Evolutionary conservation across 768 basidiomycete species (phyloP), one percentile per base, ranked within the genome.

Genomic region (Boletus coccyginus): DNA sequence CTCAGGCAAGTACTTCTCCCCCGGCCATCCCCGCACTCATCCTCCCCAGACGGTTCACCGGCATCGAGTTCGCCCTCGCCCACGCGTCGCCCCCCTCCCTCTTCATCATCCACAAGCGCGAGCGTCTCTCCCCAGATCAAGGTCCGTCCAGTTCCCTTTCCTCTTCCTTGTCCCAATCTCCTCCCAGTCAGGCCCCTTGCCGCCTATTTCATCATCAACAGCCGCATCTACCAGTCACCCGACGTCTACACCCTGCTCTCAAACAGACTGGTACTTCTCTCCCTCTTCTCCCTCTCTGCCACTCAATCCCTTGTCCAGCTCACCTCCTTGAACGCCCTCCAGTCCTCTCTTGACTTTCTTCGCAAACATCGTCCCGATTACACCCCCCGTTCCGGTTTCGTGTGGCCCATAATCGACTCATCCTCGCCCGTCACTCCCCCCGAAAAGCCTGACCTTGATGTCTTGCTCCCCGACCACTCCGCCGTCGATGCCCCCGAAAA

Each of bases 81-180:
- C 88, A 92, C 65, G 80, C 89, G 2, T 77, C 86, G 51, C 86
- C 92, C 10, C 94, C 94, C 1, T 79, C 85, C 33, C 77, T 94
- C 54, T 96, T 94, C 71, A 80, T 96, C 60, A 89, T 96, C 41
- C 93, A 95, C 69, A 95, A 94, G 71, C 83, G 91, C 57, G 88
- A 94, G 58, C 80, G 94, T 36, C 61, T 90, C 50, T 92, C 90
- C 7, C 90, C 90, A 3, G 86, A 90, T 24, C 85, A 93, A 81
- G 88, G 93, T 92, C 49, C 58, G 81, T 66, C 42, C 50, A 29
- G 19, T 32, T 36, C 42, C 46, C 35, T 42, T 24, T 24, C 50
- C 40, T 29, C 44, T 5, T 24, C 51, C 39, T 9, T 24, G 11
- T 27, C 36, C 11, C 1, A 60, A 53, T 47, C 39, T 49, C 41